Evolutionary conservation across 805 yeast species (phyloP), one percentile per base, ranked within the genome.

Genomic region (Ogataea nakhonphanomensis): DNA sequence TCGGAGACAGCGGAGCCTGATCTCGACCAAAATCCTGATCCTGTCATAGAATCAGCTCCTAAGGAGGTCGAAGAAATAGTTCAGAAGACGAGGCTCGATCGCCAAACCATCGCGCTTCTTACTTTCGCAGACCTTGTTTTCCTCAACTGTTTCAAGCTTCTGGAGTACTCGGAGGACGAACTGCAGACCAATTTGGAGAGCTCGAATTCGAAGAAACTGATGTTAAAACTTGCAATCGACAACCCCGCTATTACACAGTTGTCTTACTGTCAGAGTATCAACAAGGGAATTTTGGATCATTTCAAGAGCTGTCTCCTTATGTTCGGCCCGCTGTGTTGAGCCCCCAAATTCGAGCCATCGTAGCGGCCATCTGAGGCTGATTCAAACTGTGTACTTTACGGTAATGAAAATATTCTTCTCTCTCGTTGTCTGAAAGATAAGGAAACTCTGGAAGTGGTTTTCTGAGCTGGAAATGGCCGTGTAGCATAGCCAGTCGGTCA

Each of bases 401-500:
- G 25, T 52, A 54, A 17, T 35, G 33, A 30, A 47, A 54, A 31
- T 54, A 54, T 9, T 30, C 20, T 8, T 37, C 31, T 26, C 58
- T 41, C 30, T 54, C 58, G 17, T 10, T 12, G 11, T 40, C 41
- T 4, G 50, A 44, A 5, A 53, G 37, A 33, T 48, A 53, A 3
- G 59, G 59, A 32, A 47, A 54, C 30, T 54, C 57, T 9, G 45
- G 30, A 13, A 34, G 39, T 4, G 46, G 47, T 14, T 20, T 22
- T 23, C 30, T 14, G 24, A 13, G 28, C 26, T 26, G 21, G 25
- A 51, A 46, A 32, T 54, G 59, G 25, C 47, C 40, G 6, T 44
- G 34, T 13, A 54, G 28, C 57, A 54, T 51, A 8, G 47, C 37
- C 11, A 54, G 43, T 30, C 59, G 46, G 22, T 48, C 27, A 24